A percentile compares a stretch with the other conserved stretches of the same genome.
These are phyloP conservation scores for Cenchrus fungigraminus DNA, from an alignment of 176 grass and related monocot species.

Conservation along the genomic window DNA sequence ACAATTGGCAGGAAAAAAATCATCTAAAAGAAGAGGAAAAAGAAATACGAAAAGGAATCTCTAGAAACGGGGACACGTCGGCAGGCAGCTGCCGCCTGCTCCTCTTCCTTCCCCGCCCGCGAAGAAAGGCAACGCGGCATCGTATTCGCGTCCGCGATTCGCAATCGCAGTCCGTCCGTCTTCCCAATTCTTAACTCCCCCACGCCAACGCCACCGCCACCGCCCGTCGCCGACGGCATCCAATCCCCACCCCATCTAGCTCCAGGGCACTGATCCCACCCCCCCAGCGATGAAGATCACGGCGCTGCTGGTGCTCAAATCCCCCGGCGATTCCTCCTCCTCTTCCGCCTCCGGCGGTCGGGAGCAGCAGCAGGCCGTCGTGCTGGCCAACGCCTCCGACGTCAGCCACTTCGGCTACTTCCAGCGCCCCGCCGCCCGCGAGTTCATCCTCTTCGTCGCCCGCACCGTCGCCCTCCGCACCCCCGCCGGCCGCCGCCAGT, in stretches of 20 bases:
- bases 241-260: neutral
- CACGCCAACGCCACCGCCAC: neutral
- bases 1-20: neutral
- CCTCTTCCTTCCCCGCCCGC: neutral
- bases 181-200: neutral
- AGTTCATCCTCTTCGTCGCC: slow-evolving; percentile 79
- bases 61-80: neutral
- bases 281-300: slow-evolving; percentile 62
- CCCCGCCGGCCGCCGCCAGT: slow-evolving; percentile 50
- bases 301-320: slow-evolving; percentile 60
- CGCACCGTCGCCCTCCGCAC: slow-evolving; percentile 72
- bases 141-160: neutral
- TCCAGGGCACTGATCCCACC: neutral
- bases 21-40: neutral
- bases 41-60: neutral
- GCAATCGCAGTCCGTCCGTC: neutral
- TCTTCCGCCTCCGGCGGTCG: slow-evolving; percentile 12
- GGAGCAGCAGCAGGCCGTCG: slow-evolving; percentile 50
- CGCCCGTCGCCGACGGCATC: neutral
- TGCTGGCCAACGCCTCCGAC: slow-evolving; percentile 69
- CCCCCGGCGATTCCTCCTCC: slow-evolving; percentile 18
- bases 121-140: neutral
- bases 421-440: slow-evolving; percentile 52
- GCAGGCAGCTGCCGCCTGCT: no score
- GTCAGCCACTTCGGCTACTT: slow-evolving; percentile 74